Evolutionary conservation across 805 yeast genomes (phyloP).

Genomic region (Lachancea sp.): DNA sequence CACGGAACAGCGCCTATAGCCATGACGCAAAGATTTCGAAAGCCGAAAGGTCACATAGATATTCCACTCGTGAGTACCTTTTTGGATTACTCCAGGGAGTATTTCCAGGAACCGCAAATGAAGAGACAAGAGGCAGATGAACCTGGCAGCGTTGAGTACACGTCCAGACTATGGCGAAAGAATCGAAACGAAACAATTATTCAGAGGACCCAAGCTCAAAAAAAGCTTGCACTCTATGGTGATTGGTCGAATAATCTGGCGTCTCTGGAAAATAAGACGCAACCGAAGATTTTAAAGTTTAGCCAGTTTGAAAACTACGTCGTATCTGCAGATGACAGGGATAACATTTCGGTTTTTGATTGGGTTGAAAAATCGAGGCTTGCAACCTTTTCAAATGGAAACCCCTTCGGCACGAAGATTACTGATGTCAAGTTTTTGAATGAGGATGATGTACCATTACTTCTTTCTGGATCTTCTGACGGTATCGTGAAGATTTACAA

Average conservation of each 20-base stretch:
- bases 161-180: constrained; percentile 79
- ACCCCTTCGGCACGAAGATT: constrained; percentile 81
- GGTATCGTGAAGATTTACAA: constrained; percentile 88
- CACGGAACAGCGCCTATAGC: constrained; percentile 47
- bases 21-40: constrained; percentile 47
- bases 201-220: constrained; percentile 85
- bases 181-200: constrained; percentile 83
- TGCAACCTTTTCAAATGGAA: constrained; percentile 71
- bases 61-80: constrained; percentile 57
- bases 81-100: constrained; percentile 73
- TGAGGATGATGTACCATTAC: constrained; percentile 84
- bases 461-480: constrained; percentile 86
- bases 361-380: constrained; percentile 61
- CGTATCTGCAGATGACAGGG: constrained; percentile 76
- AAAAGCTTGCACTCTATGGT: constrained; percentile 73
- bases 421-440: constrained; percentile 82
- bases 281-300: constrained; percentile 71
- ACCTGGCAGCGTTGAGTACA: constrained; percentile 83
- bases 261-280: constrained; percentile 63
- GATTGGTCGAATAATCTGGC: constrained; percentile 69
- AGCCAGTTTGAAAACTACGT: constrained; percentile 87
- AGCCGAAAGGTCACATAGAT: constrained; percentile 24
- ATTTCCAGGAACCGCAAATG: constrained; percentile 95
- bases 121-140: constrained; percentile 78
- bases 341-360: constrained; percentile 79